Evolutionary conservation across 1,139 yeast genomes (phyloP), one percentile per base, ranked within the genome.

Genomic region (Pichia sp.): DNA sequence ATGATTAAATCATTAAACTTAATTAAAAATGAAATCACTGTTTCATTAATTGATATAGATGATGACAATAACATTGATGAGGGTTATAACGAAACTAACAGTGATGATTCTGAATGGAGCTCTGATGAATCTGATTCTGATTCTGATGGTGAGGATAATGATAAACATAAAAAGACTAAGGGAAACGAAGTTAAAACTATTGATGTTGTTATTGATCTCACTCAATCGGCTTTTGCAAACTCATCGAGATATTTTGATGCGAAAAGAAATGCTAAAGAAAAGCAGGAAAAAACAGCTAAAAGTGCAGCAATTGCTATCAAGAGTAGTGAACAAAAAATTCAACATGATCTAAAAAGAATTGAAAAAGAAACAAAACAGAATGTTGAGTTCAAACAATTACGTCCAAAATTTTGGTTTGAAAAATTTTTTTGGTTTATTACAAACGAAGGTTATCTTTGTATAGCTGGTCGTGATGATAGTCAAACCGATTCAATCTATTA

Each of bases 351-450:
- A 52, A 76, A 76, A 41, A 78, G 73, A 53, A 73, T 78, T 35
- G 69, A 83, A 54, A 83, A 82, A 45, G 76, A 76, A 43, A 80
- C 81, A 43, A 74, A 72, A 44, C 82, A 78, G 34, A 49, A 50
- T 13, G 47, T 51, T 20, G 61, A 54, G 24, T 67, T 87, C 46
- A 80, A 76, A 48, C 78, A 74, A 29, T 67, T 83, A 25, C 72
- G 96, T 38, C 72, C 76, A 6, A 86, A 87, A 36, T 81, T 69
- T 54, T 89, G 96, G 85, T 93, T 93, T 65, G 98, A 91, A 57
- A 91, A 91, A 60, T 91, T 83, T 59, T 79, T 70, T 56, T 91
- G 98, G 98, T 91, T 91, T 57, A 71, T 88, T 24, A 75, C 95
- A 0, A 80, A 81, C 49, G 97, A 91, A 58, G 95, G 95, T 0